A percentile compares a stretch with the other conserved stretches of the same genome.
phyloP scores from a whole-genome alignment of 805 yeast genomes.

The Jamesozyma lodderae region DNA sequence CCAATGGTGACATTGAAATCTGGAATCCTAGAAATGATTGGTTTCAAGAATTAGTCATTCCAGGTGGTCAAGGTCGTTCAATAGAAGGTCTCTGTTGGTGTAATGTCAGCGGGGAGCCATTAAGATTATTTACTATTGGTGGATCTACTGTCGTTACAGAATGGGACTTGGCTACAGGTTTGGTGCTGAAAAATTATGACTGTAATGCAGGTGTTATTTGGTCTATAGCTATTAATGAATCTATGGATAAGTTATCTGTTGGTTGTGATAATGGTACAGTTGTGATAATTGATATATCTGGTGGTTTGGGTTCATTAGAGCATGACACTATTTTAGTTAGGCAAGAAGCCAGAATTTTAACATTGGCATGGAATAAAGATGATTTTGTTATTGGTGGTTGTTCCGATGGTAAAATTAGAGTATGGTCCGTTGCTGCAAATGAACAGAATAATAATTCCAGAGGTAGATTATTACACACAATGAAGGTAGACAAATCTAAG shows the following conservation, averaged over 20 bases:
- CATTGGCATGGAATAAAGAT: slow-evolving; percentile 66
- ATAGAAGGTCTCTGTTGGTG: slow-evolving; percentile 89
- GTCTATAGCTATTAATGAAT: slow-evolving; percentile 64
- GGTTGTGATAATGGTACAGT: slow-evolving; percentile 96
- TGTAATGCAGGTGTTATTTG: slow-evolving; percentile 92
- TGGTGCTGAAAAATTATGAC: slow-evolving; percentile 67
- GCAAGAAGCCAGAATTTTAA: slow-evolving; percentile 72
- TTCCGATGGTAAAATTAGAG: slow-evolving; percentile 84
- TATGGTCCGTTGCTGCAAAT: slow-evolving; percentile 46
- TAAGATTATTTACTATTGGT: slow-evolving; percentile 84
- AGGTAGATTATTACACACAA: slow-evolving; percentile 69
- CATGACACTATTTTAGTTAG: slow-evolving; percentile 69
- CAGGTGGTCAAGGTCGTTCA: slow-evolving; percentile 76
- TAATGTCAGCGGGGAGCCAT: slow-evolving; percentile 36
- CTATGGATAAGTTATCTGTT: slow-evolving; percentile 60
- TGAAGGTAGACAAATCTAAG: slow-evolving; percentile 86
- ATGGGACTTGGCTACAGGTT: slow-evolving; percentile 74
- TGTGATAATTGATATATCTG: slow-evolving; percentile 72
- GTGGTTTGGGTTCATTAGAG: slow-evolving; percentile 77
- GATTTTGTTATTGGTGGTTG: slow-evolving; percentile 80
- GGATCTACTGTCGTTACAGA: slow-evolving; percentile 88
- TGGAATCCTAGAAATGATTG: slow-evolving; percentile 85
- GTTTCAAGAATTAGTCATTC: slow-evolving; percentile 65
- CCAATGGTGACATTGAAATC: slow-evolving; percentile 90
- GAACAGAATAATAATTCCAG: slow-evolving; percentile 22